Base-by-base conservation (phyloP, 73 alveolate genomes). In the Urostyla sp. region DNA sequence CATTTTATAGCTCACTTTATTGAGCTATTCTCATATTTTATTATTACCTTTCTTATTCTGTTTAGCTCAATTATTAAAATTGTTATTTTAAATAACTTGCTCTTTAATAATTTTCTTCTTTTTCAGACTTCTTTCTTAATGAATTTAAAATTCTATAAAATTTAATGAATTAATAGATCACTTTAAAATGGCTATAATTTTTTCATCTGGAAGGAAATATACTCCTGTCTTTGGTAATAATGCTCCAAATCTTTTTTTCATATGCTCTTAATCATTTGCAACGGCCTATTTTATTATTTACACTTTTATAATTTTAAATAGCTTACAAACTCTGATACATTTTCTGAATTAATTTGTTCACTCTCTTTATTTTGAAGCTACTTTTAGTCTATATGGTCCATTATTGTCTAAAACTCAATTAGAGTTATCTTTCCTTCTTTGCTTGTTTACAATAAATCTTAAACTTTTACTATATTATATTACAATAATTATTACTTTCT, bases 201-300 rank as follows among this genome's bases (percentile, higher is more conserved):
- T 84, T 30, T 77, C 59, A 59, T 84, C 92, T 49, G 92, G 87
- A 2, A 74, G 74, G 60, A 84, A 81, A 38, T 81, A 59, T 40
- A 81, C 91, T 26, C 91, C 91, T 13, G 79, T 35, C 43, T 75
- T 67, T 11, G 91, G 91, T 6, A 81, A 60, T 38, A 81, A 23
- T 37, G 66, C 27, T 26, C 69, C 83, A 31, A 48, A 69, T 54
- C 13, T 40, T 20, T 66, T 40, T 56, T 20, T 59, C 10, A 11
- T 48, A n/a, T n/a, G n/a, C n/a, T n/a, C n/a, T 40, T 40, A 11
- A 13, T 40, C 52, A 13, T 40, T 40, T n/a, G n/a, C n/a, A n/a
- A n/a, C n/a, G n/a, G n/a, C n/a, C n/a, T n/a, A n/a, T n/a, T n/a
- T n/a, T n/a, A n/a, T n/a, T n/a, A n/a, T n/a, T n/a, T n/a, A n/a